Evolutionary conservation across 2,329 filamentous ascomycete species (phyloP).

Genomic region (Lachnellula occidentalis): DNA sequence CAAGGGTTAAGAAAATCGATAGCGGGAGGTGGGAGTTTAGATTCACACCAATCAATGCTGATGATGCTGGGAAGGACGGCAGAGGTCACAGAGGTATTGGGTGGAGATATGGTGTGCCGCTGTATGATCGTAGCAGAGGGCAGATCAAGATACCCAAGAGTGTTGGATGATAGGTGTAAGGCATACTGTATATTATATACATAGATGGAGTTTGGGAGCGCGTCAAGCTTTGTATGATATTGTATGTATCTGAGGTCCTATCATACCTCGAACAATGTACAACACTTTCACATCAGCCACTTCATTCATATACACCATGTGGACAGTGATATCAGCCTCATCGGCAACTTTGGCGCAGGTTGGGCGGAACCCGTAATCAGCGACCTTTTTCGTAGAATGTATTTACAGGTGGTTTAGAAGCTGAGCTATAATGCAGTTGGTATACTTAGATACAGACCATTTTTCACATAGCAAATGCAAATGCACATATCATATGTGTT

Average conservation of each 20-base stretch:
- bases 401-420: too few relatives aligned
- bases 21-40: slow-evolving; percentile 54
- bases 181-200: slow-evolving; percentile 6
- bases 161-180: slow-evolving; percentile 34
- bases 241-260: slow-evolving; percentile 4
- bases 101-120: slow-evolving; percentile 59
- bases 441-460: too few relatives aligned
- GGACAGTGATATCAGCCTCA: too few relatives aligned
- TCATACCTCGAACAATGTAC: slow-evolving; percentile 4
- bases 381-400: too few relatives aligned
- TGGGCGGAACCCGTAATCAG: too few relatives aligned
- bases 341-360: too few relatives aligned
- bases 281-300: background rate
- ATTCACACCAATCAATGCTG: slow-evolving; percentile 54
- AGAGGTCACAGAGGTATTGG: slow-evolving; percentile 48
- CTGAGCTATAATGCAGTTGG: too few relatives aligned
- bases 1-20: slow-evolving; percentile 40
- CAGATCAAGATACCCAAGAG: slow-evolving; percentile 62
- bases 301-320: too few relatives aligned
- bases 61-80: slow-evolving; percentile 50
- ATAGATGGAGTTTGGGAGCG: slow-evolving; percentile 10
- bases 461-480: too few relatives aligned
- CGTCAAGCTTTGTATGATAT: slow-evolving; percentile 13
- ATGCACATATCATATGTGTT: slow-evolving; percentile 12
- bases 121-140: slow-evolving; percentile 58